Evolutionary conservation across 768 basidiomycete genomes (phyloP), one percentile per base, ranked within the genome.

Genomic region (Boletus tylopilopsis): DNA sequence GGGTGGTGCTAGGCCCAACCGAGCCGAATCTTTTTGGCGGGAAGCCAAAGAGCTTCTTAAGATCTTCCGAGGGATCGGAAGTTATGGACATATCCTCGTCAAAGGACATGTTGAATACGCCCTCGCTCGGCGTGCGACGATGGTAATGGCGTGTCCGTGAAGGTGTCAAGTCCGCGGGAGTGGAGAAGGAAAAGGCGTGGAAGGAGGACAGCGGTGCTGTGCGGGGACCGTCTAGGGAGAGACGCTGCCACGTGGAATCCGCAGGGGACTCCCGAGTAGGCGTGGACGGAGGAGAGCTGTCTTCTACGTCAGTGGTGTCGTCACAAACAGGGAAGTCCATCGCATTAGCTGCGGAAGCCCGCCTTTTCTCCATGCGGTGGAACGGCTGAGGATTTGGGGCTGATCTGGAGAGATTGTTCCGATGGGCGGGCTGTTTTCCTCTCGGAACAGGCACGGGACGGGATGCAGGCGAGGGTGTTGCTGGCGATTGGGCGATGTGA

Each of bases 41-140:
- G n/a, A 72, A 58, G 33, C 66, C 68, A 51, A 58, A 62, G 49
- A 71, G 53, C 57, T 65, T 66, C 58, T 69, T 65, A 50, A 60
- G 53, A 51, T 71, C 71, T 55, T 73, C 71, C 18, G 72, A 67
- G 10, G 68, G 51, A 33, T 74, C 71, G 41, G 68, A 75, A 47
- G 69, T 67, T 9, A 76, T 74, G 15, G 71, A 65, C 25, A 68
- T 59, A 53, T 81, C 84, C 62, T 87, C 86, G 54, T 89, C 86
- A 40, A 84, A 82, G 42, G 82, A 84, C 78, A 89, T 81, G 62
- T 73, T 66, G 66, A 88, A 89, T n/a, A 89, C 72, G 32, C 83
- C 82, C 42, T 88, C 87, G 62, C 84, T 87, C 8, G 87, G 85
- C 6, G 77, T 72, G 47, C 85, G 79, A 35, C 66, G 84, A 61